Conservation (phyloP, 345 rosid genomes). For the Acer yangbiense region DNA sequence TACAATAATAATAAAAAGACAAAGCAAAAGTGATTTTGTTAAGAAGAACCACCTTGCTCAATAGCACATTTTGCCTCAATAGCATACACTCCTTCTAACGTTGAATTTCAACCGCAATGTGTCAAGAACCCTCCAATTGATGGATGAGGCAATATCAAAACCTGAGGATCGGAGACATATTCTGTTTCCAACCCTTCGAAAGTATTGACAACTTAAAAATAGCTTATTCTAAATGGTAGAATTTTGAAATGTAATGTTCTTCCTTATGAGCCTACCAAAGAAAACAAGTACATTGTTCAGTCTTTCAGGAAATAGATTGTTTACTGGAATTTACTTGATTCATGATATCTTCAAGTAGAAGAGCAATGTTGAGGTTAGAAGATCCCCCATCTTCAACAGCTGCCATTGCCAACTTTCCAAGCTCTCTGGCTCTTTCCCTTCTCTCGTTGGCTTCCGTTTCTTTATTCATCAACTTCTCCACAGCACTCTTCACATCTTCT, state of each 20-base stretch:
- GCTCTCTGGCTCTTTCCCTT: conserved; percentile 1
- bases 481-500: neutral
- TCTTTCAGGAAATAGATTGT: neutral
- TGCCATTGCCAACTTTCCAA: conserved; percentile 4
- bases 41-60: too few relatives aligned
- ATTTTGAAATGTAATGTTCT: too few relatives aligned
- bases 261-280: too few relatives aligned
- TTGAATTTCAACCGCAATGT: conserved; percentile 60
- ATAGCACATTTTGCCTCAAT: neutral
- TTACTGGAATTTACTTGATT: neutral
- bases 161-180: conserved; percentile 27
- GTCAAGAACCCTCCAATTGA: conserved; percentile 49
- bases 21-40: too few relatives aligned
- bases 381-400: conserved; percentile 18
- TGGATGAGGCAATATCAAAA: conserved; percentile 41
- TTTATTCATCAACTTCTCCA: neutral
- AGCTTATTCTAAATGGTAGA: conserved; percentile 20
- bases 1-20: too few relatives aligned
- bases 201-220: conserved; percentile 33
- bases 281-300: neutral
- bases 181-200: conserved; percentile 41
- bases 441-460: conserved; percentile 9
- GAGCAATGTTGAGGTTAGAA: neutral
- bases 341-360: conserved; percentile 11
- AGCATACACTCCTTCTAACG: conserved; percentile 42